Evolutionary conservation across 441 rosid genomes (phyloP), one percentile per base, ranked within the genome.

Genomic region (Euphorbia celastroides): DNA sequence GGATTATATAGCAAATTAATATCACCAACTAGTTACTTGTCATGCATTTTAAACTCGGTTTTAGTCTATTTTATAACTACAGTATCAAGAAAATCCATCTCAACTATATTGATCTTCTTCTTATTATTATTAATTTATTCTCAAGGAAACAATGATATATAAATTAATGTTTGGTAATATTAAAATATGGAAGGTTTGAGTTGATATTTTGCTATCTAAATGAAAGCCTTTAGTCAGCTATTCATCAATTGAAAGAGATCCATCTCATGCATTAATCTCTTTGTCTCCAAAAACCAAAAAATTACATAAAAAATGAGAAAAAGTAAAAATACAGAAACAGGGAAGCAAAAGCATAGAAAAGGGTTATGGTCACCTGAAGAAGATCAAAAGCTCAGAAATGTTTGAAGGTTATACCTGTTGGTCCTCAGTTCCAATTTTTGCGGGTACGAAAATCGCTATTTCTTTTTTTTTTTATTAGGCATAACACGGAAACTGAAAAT

Each of bases 291-390:
- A 23, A 9, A 12, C 7, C 2, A 42, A 42, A 16, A 23, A 38
- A 0, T 32, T 25, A n/a, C n/a, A 52, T 9, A 3, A 26, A 30
- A 26, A 19, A 27, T 34, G 38, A 34, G 38, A 34, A 23, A 20
- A 63, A 31, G 68, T 74, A 77, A 78, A 68, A 58, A 81, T 48
- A 72, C 77, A 17, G 91, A 83, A 11, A 83, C 77, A 81, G 78
- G 79, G 32, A 85, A 83, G 81, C 90, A 83, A 68, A 88, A 88
- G 80, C 88, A 87, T 64, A 81, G 86, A 76, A 92, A 92, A 71
- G 97, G 97, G 54, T 82, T 91, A 26, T 91, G 97, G 97, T 91
- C 97, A 60, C 97, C 96, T 44, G 97, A 91, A 55, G 97, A 91
- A 86, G 97, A 91, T 58, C 90, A 86, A 74, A 84, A 80, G 68